Conservation (phyloP, 805 yeast genomes). For the Yarrowia osloensis region DNA sequence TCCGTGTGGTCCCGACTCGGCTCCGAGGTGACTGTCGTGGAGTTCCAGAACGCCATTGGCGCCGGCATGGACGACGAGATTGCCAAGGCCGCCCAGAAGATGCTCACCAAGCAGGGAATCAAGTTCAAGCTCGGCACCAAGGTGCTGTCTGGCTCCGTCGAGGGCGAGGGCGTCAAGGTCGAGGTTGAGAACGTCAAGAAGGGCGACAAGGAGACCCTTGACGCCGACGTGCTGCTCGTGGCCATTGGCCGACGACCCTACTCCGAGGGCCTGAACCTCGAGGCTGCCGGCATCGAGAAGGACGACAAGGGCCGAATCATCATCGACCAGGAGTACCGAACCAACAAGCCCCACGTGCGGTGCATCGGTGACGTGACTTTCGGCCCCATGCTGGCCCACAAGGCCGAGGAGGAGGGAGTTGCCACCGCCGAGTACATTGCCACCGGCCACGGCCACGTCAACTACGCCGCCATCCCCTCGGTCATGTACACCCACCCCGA, state of each 20-base stretch:
- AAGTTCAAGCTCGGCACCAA: slow-evolving; percentile 91
- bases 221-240: slow-evolving; percentile 90
- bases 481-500: slow-evolving; percentile 99
- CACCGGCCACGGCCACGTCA: slow-evolving; percentile 94
- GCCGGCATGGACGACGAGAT: slow-evolving; percentile 99
- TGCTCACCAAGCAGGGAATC: slow-evolving; percentile 91
- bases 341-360: slow-evolving; percentile 90
- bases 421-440: slow-evolving; percentile 97
- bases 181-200: slow-evolving; percentile 87
- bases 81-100: slow-evolving; percentile 84
- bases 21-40: slow-evolving; percentile 90
- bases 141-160: slow-evolving; percentile 81
- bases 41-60: slow-evolving; percentile 88
- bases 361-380: slow-evolving; percentile 98
- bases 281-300: slow-evolving; percentile 82
- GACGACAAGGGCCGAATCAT: slow-evolving; percentile 93
- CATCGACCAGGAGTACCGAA: slow-evolving; percentile 89
- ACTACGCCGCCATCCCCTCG: slow-evolving; percentile 95
- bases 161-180: slow-evolving; percentile 84
- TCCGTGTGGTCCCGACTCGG: slow-evolving; percentile 97
- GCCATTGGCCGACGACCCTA: slow-evolving; percentile 99
- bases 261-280: slow-evolving; percentile 85
- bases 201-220: slow-evolving; percentile 75
- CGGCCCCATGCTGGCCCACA: slow-evolving; percentile 99
- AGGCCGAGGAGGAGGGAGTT: slow-evolving; percentile 99